A percentile compares a stretch with the other conserved stretches of the same genome.
Conservation (phyloP, 2,329 filamentous ascomycete species). For the Colletotrichum neosansevieriae region DNA sequence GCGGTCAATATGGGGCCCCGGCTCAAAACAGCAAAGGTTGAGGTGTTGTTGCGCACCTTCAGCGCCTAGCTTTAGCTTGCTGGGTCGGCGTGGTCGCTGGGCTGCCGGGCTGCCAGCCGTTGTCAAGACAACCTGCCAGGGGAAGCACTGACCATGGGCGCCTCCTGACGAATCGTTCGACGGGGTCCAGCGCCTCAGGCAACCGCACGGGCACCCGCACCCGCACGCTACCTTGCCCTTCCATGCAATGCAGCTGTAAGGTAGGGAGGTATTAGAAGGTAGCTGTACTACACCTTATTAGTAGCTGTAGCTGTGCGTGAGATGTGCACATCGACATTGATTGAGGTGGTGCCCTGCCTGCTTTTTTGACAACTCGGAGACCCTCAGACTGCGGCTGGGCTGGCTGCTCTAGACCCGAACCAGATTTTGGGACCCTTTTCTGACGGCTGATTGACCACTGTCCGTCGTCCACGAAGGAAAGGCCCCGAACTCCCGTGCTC, state of each 20-base stretch:
- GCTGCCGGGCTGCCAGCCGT: slow-evolving; percentile 40
- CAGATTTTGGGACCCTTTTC: slow-evolving; percentile 6
- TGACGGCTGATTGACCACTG: slow-evolving; percentile 32
- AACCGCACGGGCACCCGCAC: slow-evolving; percentile 37
- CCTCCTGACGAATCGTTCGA: slow-evolving; percentile 29
- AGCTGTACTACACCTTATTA: no score
- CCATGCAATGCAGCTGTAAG: no score
- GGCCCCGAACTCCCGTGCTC: not conserved
- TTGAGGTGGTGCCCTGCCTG: no score
- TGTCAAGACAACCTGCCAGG: slow-evolving; percentile 39
- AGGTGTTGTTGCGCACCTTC: slow-evolving; percentile 30
- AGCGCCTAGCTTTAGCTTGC: not conserved
- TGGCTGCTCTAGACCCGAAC: slow-evolving; percentile 19
- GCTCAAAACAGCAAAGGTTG: slow-evolving; percentile 40
- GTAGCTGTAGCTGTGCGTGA: not conserved
- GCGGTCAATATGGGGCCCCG: slow-evolving; percentile 38
- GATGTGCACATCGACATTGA: no score
- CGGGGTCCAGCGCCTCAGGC: slow-evolving; percentile 32
- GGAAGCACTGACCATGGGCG: slow-evolving; percentile 30
- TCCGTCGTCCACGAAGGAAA: slow-evolving; percentile 3
- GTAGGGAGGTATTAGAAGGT: not conserved
- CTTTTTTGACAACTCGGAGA: no score
- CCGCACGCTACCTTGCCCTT: not conserved
- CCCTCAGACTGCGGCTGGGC: not conserved
- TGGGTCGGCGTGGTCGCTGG: slow-evolving; percentile 10